Base-by-base conservation (phyloP, 2,329 filamentous ascomycete genomes). In the Phymatotrichopsis omnivora region DNA sequence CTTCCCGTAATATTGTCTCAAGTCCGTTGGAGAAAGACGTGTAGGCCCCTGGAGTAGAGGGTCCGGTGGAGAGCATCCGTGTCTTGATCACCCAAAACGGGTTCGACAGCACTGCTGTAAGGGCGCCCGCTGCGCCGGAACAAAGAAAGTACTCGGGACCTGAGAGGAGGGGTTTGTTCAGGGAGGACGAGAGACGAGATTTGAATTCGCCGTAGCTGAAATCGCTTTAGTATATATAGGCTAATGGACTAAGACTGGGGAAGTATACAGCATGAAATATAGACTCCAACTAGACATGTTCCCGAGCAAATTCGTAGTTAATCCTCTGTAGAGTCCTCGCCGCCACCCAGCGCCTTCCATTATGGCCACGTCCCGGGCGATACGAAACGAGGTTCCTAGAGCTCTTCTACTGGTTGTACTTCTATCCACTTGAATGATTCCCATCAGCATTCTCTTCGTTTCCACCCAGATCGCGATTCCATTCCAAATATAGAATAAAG, bases 51-150 rank as follows among this genome's bases (percentile, higher is more conserved):
- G 52, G 55, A 2, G 72, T 74, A 43, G 75, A 70, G 38, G 76
- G 75, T 55, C 91, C 84, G 3, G 84, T 87, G 23, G 86, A 85
- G 19, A 96, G 71, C 86, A 98, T 96, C 53, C 91, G 82, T 7
- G 89, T 96, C 69, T 96, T 96, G 63, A 98, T 78, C 2, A 98
- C 91, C 91, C 91, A 98, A 58, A 98, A 80, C 2, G 91, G 91
- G 62, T 96, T 96, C 23, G 91, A 96, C 55, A 89, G 71, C 23
- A 84, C 67, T 32, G 87, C 82, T 2, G 86, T 93, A 30, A 84
- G 64, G 14, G 81, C 69, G 23, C 58, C 58, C 44, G 58, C 58
- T 42, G 54, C 45, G 38, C 53, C 55, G 28, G 58, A 60, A 19
- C 57, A 54, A 27, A 57, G 32, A n/a, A 60, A 50, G 34, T 59